Evolutionary conservation across 495 filamentous ascomycete species (phyloP), one percentile per base, ranked within the genome.

Genomic region (Penicillium steckii): DNA sequence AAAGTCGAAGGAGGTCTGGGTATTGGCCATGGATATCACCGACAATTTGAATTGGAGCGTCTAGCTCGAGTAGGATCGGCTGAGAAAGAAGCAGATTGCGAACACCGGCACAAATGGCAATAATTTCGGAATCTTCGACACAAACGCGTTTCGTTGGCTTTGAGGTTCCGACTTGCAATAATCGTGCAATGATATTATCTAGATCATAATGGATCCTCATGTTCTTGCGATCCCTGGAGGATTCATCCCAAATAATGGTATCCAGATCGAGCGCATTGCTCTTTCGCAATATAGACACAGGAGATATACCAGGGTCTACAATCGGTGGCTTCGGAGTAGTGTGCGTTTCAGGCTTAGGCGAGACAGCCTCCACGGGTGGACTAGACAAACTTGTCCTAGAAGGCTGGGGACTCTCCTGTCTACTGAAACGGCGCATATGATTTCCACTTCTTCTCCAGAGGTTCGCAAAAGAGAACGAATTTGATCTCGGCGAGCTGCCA

Each of bases 11-110:
- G 23, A 99, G 75, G 70, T 99, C 94, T n/a, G 93, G 95, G 62
- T 97, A 99, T 70, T 99, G 94, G 44, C 94, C 94, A 68, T 99
- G 94, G 12, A 99, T 89, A 71, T 99, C 94, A 8, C 94, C 94
- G 12, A 99, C 94, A 57, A 99, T 96, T 75, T 99, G 97, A 56
- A 99, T 94, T 2, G 94, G 95, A 13, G 95, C 87, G 46, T 90
- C 84, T 46, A 99, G 78, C 71, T 99, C 94, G 43, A 97, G 65
- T 29, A 99, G 76, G 8, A 93, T 89, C 10, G 94, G 95, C 68
- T 99, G 94, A 6, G 85, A 89, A 4, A 99, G 77, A 52, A 99
- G 91, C n/a, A 93, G 76, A 71, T 97, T 93, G n/a, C 91, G 82
- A 2, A 86, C 90, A 12, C 88, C 87, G 29, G 84, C 79, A 68